These are phyloP conservation scores for Naganishia onofrii DNA, from an alignment of 768 basidiomycete species.

Conservation along the genomic window DNA sequence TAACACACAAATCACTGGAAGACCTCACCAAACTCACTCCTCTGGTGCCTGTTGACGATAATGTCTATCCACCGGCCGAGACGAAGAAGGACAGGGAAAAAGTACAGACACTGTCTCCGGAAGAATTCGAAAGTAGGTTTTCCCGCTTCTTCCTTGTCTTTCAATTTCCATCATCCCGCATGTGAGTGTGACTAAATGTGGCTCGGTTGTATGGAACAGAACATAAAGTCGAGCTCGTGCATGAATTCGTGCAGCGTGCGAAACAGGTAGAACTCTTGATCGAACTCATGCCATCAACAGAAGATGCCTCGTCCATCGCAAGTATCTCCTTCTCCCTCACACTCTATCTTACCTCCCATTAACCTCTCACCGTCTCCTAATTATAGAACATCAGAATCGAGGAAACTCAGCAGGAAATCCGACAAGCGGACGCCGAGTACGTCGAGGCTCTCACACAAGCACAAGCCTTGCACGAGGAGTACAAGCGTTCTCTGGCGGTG, in stretches of 20 bases:
- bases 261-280: slow-evolving; percentile 27
- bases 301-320: slow-evolving; percentile 18
- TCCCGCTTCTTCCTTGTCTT: not conserved
- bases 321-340: not conserved
- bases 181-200: not conserved
- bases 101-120: slow-evolving; percentile 14
- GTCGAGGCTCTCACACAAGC: not conserved
- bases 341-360: too few species aligned
- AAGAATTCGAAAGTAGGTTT: slow-evolving; percentile 12
- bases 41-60: slow-evolving; percentile 1
- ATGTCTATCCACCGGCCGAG: slow-evolving; percentile 19
- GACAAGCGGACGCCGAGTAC: slow-evolving; percentile 10
- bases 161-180: not conserved
- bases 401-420: not conserved
- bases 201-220: not conserved
- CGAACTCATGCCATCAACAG: slow-evolving; percentile 20
- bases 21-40: slow-evolving; percentile 17
- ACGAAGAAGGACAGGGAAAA: slow-evolving; percentile 23
- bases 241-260: slow-evolving; percentile 20
- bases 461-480: not conserved
- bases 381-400: slow-evolving; percentile 7
- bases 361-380: not conserved
- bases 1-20: slow-evolving; percentile 18
- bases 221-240: slow-evolving; percentile 17
- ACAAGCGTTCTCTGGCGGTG: slow-evolving; percentile 13